Percentiles rank a stretch among this genome's conserved stretches.
Evolutionary conservation across 2,329 filamentous ascomycete species (phyloP).

Genomic region (Fusarium sacchari): DNA sequence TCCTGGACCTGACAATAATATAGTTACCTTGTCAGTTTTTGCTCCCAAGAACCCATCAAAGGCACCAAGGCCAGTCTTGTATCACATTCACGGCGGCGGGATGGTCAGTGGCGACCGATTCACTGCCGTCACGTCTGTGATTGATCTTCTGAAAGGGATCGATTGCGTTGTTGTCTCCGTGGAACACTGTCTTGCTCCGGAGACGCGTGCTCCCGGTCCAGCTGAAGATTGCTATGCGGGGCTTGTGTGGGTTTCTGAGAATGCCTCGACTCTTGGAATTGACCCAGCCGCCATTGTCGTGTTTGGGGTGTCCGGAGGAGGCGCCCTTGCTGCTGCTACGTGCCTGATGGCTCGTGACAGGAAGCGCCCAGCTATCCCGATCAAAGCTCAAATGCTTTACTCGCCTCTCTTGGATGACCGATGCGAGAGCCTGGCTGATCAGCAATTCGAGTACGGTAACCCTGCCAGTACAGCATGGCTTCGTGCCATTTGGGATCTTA

Average conservation of each 20-base stretch:
- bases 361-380: background rate
- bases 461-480: background rate
- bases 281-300: background rate
- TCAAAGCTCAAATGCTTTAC: slow-evolving; percentile 13
- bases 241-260: background rate
- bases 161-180: background rate
- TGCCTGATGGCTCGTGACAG: slow-evolving; percentile 10
- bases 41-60: background rate
- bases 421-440: slow-evolving; percentile 2
- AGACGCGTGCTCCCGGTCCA: background rate
- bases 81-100: slow-evolving; percentile 3
- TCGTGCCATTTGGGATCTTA: slow-evolving; percentile 8
- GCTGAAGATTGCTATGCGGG: slow-evolving; percentile 7
- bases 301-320: slow-evolving; percentile 6
- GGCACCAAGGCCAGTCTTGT: background rate
- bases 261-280: background rate
- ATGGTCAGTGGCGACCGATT: slow-evolving; percentile 5
- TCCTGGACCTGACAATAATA: background rate
- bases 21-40: background rate
- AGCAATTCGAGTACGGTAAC: slow-evolving; percentile 7
- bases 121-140: background rate
- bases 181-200: slow-evolving; percentile 2
- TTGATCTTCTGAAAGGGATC: background rate
- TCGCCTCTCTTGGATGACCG: slow-evolving; percentile 1
- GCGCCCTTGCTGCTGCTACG: background rate